Base-by-base conservation (phyloP, 192 early-diverging fungal species). In the Coemansia sp. region DNA sequence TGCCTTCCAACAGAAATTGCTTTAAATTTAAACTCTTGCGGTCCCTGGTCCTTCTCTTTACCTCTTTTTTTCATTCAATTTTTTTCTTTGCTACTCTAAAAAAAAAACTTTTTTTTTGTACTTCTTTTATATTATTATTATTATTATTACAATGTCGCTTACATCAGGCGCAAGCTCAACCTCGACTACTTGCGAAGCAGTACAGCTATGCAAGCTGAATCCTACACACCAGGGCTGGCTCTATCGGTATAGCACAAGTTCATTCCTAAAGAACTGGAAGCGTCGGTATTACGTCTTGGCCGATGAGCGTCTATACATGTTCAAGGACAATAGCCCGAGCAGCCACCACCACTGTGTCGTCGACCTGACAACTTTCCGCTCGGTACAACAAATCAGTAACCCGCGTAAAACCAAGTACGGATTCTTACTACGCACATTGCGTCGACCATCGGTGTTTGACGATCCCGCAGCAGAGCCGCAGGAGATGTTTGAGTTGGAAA, bases 381-480 rank as follows among this genome's bases (percentile, higher is more conserved):
- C 74, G 1, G 79, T 82, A 41, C 79, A 76, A 62, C 71, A 71
- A 59, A 67, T 74, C 31, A 67, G 59, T 57, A 67, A 70, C 57
- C 79, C 79, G 58, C 79, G 79, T 66, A 76, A 76, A 51, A 76
- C 74, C 44, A 73, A 71, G 25, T 55, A 74, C 48, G 79, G 79
- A 7, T 67, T 82, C 34, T n/a, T 74, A 51, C 67, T 82, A 57
- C 70, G 71, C 36, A 74, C 74, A 2, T 31, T 73, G 42, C 79
- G 79, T 11, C 63, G 79, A 29, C 74, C 79, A 1, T 82, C 79
- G 0, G 79, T 82, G 23, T 82, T 82, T 63, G 79, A 82, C 37
- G 74, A 76, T 31, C 68, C 74, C 9, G 53, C 19, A 2, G 45
- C 53, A 1, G 31, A 34, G 57, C 62, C 62, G n/a, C 63, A 73